Base-by-base conservation (phyloP, 2,329 filamentous ascomycete species). In the Pseudogymnoascus pannorum region DNA sequence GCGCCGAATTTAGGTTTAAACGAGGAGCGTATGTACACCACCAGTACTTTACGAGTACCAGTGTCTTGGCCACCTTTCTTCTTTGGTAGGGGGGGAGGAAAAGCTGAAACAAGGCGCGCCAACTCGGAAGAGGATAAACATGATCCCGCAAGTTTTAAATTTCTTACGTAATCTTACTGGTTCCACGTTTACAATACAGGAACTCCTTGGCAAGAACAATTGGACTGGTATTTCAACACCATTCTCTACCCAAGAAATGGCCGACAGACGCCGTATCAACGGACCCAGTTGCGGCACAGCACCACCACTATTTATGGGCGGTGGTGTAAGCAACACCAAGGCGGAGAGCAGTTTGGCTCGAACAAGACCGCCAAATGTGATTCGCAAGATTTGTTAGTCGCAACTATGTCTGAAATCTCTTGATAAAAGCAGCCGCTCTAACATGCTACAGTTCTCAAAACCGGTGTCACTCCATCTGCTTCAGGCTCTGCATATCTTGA, bases 401-500 rank as follows among this genome's bases (percentile, higher is more conserved):
- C 54, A 35, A 31, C 36, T 24, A 36, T n/a, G n/a, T 5, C 20
- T 57, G 42, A n/a, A 20, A 51, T 54, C 22, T 58, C 40, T 33
- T 1, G 16, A 59, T 54, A 51, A 16, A 36, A 29, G 16, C 7
- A 66, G 31, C 60, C 51, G 40, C 61, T 66, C 51, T 58, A 59
- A 57, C 68, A 9, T 26, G 20, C 16, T n/a, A 29, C 65, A 96
- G 92, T 93, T 73, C 80, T 97, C 48, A 92, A 94, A 74, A 97
- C 93, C 7, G 92, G 92, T 22, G 84, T 97, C 4, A 92, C 94
- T 0, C 93, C 94, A 16, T 95, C 93, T 12, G 94, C 94, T 11
- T 94, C 91, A 57, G 94, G 94, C 12, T 97, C 92, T 16, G 91
- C 94, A 60, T 99, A 93, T 73, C 80, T 93, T 60, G 91, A 89